Evolutionary conservation across 2,329 filamentous ascomycete species (phyloP).

Genomic region (Botrytis deweyae): DNA sequence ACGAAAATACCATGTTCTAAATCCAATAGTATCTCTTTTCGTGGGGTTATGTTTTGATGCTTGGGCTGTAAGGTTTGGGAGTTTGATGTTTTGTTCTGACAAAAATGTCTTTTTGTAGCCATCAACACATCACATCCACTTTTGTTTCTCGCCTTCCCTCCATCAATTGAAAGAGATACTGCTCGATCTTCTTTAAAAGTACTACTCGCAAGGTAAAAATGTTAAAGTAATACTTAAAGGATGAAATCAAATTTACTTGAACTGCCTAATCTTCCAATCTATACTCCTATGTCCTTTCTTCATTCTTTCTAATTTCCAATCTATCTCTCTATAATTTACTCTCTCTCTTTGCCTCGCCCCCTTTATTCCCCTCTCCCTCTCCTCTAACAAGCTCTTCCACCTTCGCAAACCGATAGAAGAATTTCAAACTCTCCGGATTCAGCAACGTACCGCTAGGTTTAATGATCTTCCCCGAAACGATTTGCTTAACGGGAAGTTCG

Average conservation of each 20-base stretch:
- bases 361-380: too few relatives aligned
- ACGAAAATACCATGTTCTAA: too few relatives aligned
- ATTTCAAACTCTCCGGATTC: constrained; percentile 74
- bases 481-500: constrained; percentile 80
- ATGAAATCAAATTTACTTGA: not conserved
- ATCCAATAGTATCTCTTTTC: too few relatives aligned
- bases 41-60: too few relatives aligned
- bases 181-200: too few relatives aligned
- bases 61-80: too few relatives aligned
- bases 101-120: too few relatives aligned
- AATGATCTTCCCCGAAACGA: constrained; percentile 71
- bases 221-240: not conserved
- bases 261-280: not conserved
- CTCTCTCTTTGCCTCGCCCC: not conserved
- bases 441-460: constrained; percentile 74
- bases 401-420: constrained; percentile 75
- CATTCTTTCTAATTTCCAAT: not conserved
- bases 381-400: constrained; percentile 53
- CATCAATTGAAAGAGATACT: too few relatives aligned
- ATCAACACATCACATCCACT: too few relatives aligned
- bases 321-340: not conserved
- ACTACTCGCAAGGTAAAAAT: not conserved
- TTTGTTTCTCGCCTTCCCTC: too few relatives aligned
- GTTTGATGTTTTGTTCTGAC: too few relatives aligned
- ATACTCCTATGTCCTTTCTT: not conserved